Percentiles rank a stretch among this genome's conserved stretches.
These are phyloP conservation scores for Eremothecium coryli DNA, from an alignment of 1,139 yeast species.

Conservation along the genomic window DNA sequence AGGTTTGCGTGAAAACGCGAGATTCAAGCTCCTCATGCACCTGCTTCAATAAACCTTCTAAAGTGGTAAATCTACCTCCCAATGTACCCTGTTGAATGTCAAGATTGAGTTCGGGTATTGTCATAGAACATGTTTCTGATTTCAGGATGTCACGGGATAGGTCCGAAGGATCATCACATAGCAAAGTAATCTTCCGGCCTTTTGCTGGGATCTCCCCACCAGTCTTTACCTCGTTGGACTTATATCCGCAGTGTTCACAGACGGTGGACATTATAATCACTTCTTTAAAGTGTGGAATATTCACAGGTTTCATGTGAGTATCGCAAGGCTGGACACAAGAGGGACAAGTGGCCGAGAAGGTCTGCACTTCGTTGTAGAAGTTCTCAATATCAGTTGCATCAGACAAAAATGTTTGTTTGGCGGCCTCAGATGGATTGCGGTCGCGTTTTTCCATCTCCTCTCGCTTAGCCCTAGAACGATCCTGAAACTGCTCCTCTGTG, in stretches of 20 bases:
- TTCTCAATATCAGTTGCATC: conserved; percentile 79
- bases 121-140: conserved; percentile 84
- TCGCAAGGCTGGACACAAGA: conserved; percentile 68
- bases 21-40: conserved; percentile 82
- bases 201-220: conserved; percentile 92
- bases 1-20: conserved; percentile 75
- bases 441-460: conserved; percentile 33
- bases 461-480: conserved; percentile 28
- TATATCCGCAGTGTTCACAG: conserved; percentile 90
- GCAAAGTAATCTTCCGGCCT: conserved; percentile 67
- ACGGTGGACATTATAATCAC: conserved; percentile 94
- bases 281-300: conserved; percentile 96
- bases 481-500: conserved; percentile 66
- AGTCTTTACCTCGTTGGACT: conserved; percentile 94
- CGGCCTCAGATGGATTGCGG: conserved; percentile 39
- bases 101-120: conserved; percentile 76
- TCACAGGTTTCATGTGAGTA: conserved; percentile 94
- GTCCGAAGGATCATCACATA: conserved; percentile 86
- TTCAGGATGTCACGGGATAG: conserved; percentile 89
- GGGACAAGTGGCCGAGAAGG: conserved; percentile 88
- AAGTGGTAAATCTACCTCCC: conserved; percentile 96
- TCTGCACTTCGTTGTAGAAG: conserved; percentile 79
- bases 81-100: conserved; percentile 95
- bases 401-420: conserved; percentile 42
- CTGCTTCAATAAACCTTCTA: conserved; percentile 85